These are phyloP conservation scores for Rhizopogon salebrosus DNA, from an alignment of 768 basidiomycete species.

Conservation along the genomic window DNA sequence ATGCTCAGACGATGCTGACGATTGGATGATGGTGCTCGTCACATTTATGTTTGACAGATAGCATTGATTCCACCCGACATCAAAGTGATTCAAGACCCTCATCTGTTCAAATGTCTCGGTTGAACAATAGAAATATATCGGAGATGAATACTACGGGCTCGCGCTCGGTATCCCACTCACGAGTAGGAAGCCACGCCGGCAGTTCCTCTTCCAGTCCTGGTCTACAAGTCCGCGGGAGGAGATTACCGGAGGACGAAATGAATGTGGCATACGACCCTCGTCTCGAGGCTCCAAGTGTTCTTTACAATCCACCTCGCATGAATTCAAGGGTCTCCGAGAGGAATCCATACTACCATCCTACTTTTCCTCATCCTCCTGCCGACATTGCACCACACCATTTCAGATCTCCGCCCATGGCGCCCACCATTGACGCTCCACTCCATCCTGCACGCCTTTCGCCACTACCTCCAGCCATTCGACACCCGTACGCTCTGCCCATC, in stretches of 20 bases:
- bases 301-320: neutral
- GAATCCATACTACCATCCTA: neutral
- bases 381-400: neutral
- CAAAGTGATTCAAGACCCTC: conserved; percentile 23
- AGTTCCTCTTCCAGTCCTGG: conserved; percentile 49
- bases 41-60: conserved; percentile 15
- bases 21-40: conserved; percentile 1
- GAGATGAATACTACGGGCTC: conserved; percentile 21
- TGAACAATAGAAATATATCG: conserved; percentile 34
- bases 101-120: conserved; percentile 27
- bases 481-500: conserved; percentile 11
- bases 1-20: conserved; percentile 2
- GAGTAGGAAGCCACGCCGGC: conserved; percentile 38
- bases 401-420: neutral
- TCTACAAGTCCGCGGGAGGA: conserved; percentile 31
- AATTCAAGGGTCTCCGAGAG: neutral
- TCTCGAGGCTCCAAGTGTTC: neutral
- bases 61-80: conserved; percentile 24
- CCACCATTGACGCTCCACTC: conserved; percentile 9
- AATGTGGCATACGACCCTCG: conserved; percentile 13
- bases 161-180: conserved; percentile 38
- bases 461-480: conserved; percentile 18
- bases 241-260: conserved; percentile 37
- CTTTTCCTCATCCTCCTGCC: neutral
- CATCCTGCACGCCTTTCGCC: conserved; percentile 16